A percentile compares a stretch with the other conserved stretches of the same genome.
Conservation (phyloP, 2,329 filamentous ascomycete species). For the Mycosphaerella sp. region DNA sequence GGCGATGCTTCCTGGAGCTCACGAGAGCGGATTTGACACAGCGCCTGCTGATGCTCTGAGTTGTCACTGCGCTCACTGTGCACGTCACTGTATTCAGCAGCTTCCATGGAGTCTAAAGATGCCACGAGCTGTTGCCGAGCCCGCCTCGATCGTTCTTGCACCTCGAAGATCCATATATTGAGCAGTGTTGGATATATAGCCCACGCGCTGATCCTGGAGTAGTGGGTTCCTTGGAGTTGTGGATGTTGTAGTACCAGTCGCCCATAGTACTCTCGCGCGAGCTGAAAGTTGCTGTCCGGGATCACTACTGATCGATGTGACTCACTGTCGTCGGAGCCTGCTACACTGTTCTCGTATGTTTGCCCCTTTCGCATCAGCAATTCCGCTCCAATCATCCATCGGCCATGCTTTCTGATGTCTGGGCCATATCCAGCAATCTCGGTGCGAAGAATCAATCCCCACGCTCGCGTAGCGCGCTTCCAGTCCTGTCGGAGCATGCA, state of each 20-base stretch:
- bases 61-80: conserved; percentile 3
- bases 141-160: conserved; percentile 54
- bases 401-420: conserved; percentile 61
- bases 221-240: conserved; percentile 52
- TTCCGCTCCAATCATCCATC: conserved; percentile 82
- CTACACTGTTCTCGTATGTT: conserved; percentile 1
- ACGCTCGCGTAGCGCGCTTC: conserved; percentile 63
- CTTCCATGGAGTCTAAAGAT: neutral
- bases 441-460: conserved; percentile 64
- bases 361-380: conserved; percentile 58
- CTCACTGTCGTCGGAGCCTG: conserved; percentile 5
- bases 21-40: conserved; percentile 7
- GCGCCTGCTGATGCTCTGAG: conserved; percentile 28
- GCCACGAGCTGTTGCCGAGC: conserved; percentile 27
- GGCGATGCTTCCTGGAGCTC: conserved; percentile 55
- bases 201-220: conserved; percentile 53
- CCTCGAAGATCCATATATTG: conserved; percentile 71
- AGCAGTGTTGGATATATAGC: conserved; percentile 80
- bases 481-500: conserved; percentile 67
- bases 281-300: conserved; percentile 45
- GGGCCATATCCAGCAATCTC: conserved; percentile 51
- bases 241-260: conserved; percentile 70
- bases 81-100: conserved; percentile 2
- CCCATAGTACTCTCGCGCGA: conserved; percentile 66
- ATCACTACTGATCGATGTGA: conserved; percentile 5